Conservation (phyloP, 208 protist species). For the Porcisia hertigi region DNA sequence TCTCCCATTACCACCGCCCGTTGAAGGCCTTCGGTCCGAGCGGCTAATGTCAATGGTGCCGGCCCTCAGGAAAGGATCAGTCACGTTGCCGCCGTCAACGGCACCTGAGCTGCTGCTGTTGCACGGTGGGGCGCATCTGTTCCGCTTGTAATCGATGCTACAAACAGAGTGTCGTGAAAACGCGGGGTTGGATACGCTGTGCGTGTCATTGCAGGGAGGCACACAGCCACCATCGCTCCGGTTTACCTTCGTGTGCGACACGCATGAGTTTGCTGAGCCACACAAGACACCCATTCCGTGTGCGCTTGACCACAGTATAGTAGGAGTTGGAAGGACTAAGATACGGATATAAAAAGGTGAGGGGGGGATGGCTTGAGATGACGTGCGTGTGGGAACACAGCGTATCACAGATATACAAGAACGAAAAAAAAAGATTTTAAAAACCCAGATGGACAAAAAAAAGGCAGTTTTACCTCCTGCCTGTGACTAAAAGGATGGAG, state of each 20-base stretch:
- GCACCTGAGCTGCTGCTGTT: constrained; percentile 9
- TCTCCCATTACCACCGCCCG: neutral
- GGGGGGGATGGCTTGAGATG: neutral
- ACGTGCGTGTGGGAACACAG: too few relatives aligned
- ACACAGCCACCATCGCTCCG: neutral
- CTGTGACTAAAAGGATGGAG: too few relatives aligned
- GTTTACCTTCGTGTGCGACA: neutral
- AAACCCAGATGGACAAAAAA: too few relatives aligned
- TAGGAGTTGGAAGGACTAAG: neutral
- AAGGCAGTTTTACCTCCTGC: too few relatives aligned
- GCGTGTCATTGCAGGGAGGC: neutral
- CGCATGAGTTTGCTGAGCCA: constrained; percentile 1
- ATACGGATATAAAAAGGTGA: neutral
- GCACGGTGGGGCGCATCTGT: neutral
- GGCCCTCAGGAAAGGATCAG: constrained; percentile 1
- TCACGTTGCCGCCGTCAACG: neutral
- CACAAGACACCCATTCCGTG: constrained; percentile 10
- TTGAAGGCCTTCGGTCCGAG: neutral
- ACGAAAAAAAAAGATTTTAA: too few relatives aligned
- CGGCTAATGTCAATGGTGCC: neutral
- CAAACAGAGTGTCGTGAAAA: neutral
- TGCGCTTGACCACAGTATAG: neutral
- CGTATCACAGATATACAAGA: too few relatives aligned
- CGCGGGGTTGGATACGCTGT: neutral
- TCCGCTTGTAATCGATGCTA: neutral